Conservation (phyloP, 2,329 filamentous ascomycete species). For the Pseudogymnoascus sp. region DNA sequence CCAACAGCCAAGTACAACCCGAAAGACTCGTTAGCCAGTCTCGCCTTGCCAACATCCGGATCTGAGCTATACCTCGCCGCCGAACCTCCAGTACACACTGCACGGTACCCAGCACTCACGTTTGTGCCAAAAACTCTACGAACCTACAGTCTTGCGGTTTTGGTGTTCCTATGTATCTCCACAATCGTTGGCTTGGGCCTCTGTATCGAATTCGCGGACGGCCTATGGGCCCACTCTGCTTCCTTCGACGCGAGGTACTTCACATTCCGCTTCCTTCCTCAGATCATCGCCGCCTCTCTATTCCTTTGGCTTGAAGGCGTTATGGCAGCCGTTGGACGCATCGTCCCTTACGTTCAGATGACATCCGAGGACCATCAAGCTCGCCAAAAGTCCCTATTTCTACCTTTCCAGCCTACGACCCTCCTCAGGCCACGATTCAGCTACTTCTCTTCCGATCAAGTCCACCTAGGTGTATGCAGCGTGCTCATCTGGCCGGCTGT, state of each 20-base stretch:
- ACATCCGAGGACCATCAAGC: conserved; percentile 54
- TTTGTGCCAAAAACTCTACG: conserved; percentile 69
- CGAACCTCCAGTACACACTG: conserved; percentile 37
- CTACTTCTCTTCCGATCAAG: conserved; percentile 64
- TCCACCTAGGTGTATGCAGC: conserved; percentile 59
- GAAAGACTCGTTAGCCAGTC: conserved; percentile 2
- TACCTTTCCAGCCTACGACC: conserved; percentile 53
- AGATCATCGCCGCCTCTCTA: conserved; percentile 64
- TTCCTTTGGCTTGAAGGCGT: conserved; percentile 74
- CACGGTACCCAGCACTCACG: conserved; percentile 49
- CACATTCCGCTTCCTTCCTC: conserved; percentile 77
- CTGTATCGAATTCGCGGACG: conserved; percentile 61
- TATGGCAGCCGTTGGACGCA: conserved; percentile 66
- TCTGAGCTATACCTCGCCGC: conserved; percentile 44
- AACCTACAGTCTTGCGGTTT: conserved; percentile 53
- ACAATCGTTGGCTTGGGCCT: conserved; percentile 71
- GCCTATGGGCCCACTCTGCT: conserved; percentile 51
- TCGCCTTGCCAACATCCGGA: conserved; percentile 15
- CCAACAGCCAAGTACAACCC: conserved; percentile 5
- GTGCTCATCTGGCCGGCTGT: conserved; percentile 70
- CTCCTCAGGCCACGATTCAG: conserved; percentile 62
- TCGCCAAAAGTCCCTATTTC: conserved; percentile 60
- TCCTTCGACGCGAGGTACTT: conserved; percentile 75
- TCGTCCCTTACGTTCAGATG: conserved; percentile 74
- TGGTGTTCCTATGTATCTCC: conserved; percentile 56